Evolutionary conservation across 108 stramenopile species (phyloP).

Genomic region (Tribonema minus): DNA sequence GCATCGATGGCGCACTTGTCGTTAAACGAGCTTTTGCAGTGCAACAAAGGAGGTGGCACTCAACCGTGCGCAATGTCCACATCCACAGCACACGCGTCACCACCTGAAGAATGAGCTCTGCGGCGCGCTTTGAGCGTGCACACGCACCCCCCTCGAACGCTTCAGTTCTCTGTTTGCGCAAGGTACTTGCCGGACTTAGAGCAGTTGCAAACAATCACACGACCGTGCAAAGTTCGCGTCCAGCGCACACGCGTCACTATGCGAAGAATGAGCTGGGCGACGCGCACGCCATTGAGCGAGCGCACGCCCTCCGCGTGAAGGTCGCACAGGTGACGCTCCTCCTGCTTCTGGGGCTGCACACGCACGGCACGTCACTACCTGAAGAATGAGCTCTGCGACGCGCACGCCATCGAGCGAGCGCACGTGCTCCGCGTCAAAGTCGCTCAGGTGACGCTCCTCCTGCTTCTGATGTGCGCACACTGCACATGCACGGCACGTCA

Average conservation of each 20-base stretch:
- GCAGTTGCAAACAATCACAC: too few species aligned
- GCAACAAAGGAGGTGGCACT: constrained; percentile 80
- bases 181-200: too few species aligned
- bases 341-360: too few species aligned
- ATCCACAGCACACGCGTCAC: too few species aligned
- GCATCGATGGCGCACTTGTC: constrained; percentile 81
- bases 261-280: constrained; percentile 82
- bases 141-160: constrained; percentile 72
- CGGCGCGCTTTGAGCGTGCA: constrained; percentile 85
- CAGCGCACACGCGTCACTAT: too few species aligned
- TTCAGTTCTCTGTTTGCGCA: too few species aligned
- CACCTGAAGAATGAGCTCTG: constrained; percentile 81
- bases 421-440: constrained; percentile 75
- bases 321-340: constrained; percentile 79
- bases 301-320: constrained; percentile 76
- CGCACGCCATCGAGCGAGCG: constrained; percentile 85
- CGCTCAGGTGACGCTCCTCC: constrained; percentile 78
- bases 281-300: constrained; percentile 84
- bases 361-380: too few species aligned
- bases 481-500: too few species aligned
- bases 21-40: too few species aligned
- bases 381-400: constrained; percentile 81
- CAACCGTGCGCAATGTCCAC: too few species aligned
- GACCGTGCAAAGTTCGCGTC: too few species aligned
- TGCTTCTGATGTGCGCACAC: too few species aligned